Evolutionary conservation across 768 basidiomycete genomes (phyloP).

Genomic region (Tylopilus balloui): DNA sequence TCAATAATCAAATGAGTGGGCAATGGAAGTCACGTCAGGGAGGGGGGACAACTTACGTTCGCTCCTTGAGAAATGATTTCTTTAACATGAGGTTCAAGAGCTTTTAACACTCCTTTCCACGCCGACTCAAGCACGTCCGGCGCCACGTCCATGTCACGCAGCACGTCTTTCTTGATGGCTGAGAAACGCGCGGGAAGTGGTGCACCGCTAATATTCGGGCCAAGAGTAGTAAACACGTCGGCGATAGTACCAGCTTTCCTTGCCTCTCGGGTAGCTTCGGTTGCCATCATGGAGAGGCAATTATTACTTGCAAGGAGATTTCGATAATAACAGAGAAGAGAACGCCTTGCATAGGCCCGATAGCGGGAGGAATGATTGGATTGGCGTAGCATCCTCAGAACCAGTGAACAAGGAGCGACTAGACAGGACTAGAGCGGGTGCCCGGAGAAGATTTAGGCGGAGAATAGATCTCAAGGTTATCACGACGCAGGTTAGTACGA

Average conservation of each 20-base stretch:
- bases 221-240: constrained; percentile 44
- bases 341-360: background rate
- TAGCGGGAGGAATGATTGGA: background rate
- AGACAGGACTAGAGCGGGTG: too few species aligned
- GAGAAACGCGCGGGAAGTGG: constrained; percentile 54
- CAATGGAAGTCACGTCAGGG: background rate
- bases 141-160: constrained; percentile 32
- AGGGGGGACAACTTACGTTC: constrained; percentile 34
- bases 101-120: constrained; percentile 53
- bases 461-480: too few species aligned
- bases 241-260: constrained; percentile 41
- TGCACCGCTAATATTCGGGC: constrained; percentile 33
- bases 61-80: constrained; percentile 47
- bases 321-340: background rate
- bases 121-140: constrained; percentile 36
- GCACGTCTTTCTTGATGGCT: constrained; percentile 54
- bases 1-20: constrained; percentile 15
- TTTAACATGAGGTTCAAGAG: constrained; percentile 42
- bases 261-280: constrained; percentile 1
- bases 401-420: background rate
- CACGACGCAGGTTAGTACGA: too few species aligned
- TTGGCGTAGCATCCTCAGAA: constrained; percentile 1
- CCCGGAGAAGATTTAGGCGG: too few species aligned
- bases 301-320: background rate
- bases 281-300: constrained; percentile 9